These are phyloP conservation scores for Neophaeococcomyces aloes DNA, from an alignment of 2,329 filamentous ascomycete species.

Conservation along the genomic window DNA sequence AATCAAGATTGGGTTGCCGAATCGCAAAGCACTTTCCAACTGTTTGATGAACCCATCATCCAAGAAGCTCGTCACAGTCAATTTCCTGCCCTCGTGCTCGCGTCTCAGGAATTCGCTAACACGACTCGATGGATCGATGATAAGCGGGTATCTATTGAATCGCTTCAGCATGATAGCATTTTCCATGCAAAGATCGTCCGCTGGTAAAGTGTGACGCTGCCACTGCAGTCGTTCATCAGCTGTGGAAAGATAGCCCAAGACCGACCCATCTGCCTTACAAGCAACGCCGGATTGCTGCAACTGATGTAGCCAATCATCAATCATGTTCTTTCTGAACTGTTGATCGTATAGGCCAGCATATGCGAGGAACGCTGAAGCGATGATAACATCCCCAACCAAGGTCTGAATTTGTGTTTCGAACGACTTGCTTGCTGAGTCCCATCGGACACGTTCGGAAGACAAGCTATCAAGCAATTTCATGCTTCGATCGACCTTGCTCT, in stretches of 20 bases:
- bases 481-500: slow-evolving; percentile 96
- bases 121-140: slow-evolving; percentile 92
- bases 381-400: slow-evolving; percentile 85
- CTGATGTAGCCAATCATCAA: slow-evolving; percentile 94
- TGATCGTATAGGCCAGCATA: slow-evolving; percentile 97
- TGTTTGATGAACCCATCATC: slow-evolving; percentile 98
- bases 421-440: slow-evolving; percentile 95
- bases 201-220: slow-evolving; percentile 87
- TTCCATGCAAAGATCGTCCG: slow-evolving; percentile 95
- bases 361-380: slow-evolving; percentile 93
- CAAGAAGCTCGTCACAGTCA: slow-evolving; percentile 95
- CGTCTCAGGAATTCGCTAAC: slow-evolving; percentile 92
- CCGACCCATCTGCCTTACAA: slow-evolving; percentile 85
- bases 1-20: slow-evolving; percentile 96
- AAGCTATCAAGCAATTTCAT: slow-evolving; percentile 88
- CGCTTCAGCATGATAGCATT: slow-evolving; percentile 95
- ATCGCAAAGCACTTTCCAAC: slow-evolving; percentile 88
- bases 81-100: slow-evolving; percentile 81
- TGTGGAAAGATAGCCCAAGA: slow-evolving; percentile 93
- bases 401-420: slow-evolving; percentile 98
- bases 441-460: slow-evolving; percentile 82
- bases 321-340: slow-evolving; percentile 93
- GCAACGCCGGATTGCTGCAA: slow-evolving; percentile 84
- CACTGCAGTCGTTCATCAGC: slow-evolving; percentile 89
- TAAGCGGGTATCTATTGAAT: slow-evolving; percentile 96